Conservation (phyloP, 1,284 basidiomycete species). For the Ceratobasidium sp. region DNA sequence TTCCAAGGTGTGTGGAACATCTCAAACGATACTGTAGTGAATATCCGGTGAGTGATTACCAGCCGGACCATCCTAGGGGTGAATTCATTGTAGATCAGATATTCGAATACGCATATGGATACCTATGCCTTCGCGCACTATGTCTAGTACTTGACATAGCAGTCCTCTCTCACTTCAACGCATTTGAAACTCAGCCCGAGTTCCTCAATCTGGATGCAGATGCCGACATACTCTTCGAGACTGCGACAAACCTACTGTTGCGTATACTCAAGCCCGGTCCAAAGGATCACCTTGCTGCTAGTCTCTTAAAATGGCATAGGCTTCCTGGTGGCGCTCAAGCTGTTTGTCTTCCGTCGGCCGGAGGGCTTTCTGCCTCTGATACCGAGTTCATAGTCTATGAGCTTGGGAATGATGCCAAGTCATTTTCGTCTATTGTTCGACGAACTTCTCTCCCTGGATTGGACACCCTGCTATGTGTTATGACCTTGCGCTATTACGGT, state of each 20-base stretch:
- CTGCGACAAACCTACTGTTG: neutral
- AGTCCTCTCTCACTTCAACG: neutral
- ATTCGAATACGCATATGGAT: conserved; percentile 2
- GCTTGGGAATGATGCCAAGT: neutral
- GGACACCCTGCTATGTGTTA: neutral
- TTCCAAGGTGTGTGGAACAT: neutral
- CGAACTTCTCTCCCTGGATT: neutral
- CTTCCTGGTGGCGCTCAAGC: neutral
- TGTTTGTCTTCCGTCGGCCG: neutral
- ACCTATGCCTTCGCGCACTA: neutral
- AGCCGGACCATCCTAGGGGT: neutral
- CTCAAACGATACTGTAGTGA: neutral
- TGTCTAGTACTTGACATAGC: conserved; percentile 3
- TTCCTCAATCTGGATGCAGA: neutral
- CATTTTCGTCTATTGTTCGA: neutral
- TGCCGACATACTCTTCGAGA: neutral
- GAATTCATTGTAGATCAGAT: neutral
- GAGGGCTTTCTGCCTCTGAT: neutral
- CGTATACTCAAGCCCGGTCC: neutral
- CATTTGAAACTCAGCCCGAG: neutral
- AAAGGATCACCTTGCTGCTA: neutral
- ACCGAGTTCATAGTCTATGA: neutral
- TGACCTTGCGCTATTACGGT: neutral
- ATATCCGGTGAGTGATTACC: neutral
- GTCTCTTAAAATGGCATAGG: neutral